These are phyloP conservation scores for Chrysoporthe austroafricana DNA, from an alignment of 2,329 filamentous ascomycete species.

Conservation along the genomic window DNA sequence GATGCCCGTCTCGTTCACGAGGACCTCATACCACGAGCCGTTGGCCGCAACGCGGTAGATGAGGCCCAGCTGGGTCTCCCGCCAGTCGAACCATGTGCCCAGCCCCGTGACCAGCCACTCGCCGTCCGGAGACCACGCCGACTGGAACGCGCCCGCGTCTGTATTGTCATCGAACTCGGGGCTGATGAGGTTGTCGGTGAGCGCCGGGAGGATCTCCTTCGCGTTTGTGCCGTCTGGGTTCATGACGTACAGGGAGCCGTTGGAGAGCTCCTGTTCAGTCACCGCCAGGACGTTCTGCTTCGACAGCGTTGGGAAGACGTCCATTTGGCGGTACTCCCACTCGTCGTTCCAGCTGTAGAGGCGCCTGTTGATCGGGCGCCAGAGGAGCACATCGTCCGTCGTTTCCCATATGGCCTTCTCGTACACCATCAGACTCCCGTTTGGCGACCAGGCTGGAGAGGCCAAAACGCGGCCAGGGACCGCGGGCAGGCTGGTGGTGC, in stretches of 20 bases:
- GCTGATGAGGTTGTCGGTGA: conserved; percentile 24
- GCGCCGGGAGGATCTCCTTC: neutral
- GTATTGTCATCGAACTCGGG: conserved; percentile 26
- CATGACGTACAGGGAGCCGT: conserved; percentile 42
- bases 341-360: conserved; percentile 44
- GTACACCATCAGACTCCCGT: conserved; percentile 34
- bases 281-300: conserved; percentile 35
- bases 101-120: conserved; percentile 43
- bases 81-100: conserved; percentile 44
- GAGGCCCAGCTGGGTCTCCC: conserved; percentile 31
- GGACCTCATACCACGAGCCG: conserved; percentile 32
- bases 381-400: conserved; percentile 1
- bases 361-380: conserved; percentile 39
- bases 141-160: conserved; percentile 43
- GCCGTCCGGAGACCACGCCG: conserved; percentile 43
- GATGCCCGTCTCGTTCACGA: conserved; percentile 37
- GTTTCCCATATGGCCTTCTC: conserved; percentile 34
- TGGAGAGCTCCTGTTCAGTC: conserved; percentile 45
- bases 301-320: conserved; percentile 44
- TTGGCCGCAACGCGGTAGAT: conserved; percentile 22
- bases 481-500: conserved; percentile 16
- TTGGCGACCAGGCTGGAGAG: conserved; percentile 39
- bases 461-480: conserved; percentile 4
- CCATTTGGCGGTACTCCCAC: conserved; percentile 48
- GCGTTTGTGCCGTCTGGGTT: conserved; percentile 34